Evolutionary conservation across 306 rosid species (phyloP).

Genomic region (Albizia julibrissin): DNA sequence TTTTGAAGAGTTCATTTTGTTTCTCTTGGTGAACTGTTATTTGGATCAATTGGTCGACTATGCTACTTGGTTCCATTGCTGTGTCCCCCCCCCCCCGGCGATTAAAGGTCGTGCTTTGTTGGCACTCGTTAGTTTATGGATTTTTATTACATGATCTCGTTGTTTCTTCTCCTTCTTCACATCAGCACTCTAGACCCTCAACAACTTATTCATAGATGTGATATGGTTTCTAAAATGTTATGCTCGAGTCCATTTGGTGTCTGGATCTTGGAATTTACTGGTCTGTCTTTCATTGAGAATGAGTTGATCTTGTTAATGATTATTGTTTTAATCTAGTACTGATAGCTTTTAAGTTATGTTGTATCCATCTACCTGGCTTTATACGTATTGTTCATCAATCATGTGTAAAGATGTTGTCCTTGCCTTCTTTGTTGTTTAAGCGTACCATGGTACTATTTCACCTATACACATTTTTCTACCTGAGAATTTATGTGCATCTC

Average conservation of each 20-base stretch:
- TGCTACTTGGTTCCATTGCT: not conserved
- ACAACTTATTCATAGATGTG: not conserved
- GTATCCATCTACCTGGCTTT: not conserved
- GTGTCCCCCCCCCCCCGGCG: too few relatives aligned
- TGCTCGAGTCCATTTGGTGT: not conserved
- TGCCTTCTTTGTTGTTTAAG: conserved; percentile 9
- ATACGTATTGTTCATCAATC: not conserved
- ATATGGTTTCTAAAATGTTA: not conserved
- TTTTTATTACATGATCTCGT: not conserved
- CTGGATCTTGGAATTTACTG: not conserved
- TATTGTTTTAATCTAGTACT: not conserved
- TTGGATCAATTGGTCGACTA: not conserved
- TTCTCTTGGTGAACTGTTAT: not conserved
- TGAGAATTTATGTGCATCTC: not conserved
- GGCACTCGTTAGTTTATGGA: not conserved
- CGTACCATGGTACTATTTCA: not conserved
- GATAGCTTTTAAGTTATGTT: not conserved
- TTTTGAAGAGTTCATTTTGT: not conserved
- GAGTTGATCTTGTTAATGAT: conserved; percentile 18
- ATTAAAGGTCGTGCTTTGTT: not conserved
- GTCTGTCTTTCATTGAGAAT: not conserved
- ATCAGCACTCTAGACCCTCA: not conserved
- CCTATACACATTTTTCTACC: not conserved
- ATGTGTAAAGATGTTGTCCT: not conserved
- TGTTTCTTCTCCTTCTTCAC: not conserved